Evolutionary conservation across 257 asterid genomes (phyloP), one percentile per base, ranked within the genome.

Genomic region (Solanum clarkiae): DNA sequence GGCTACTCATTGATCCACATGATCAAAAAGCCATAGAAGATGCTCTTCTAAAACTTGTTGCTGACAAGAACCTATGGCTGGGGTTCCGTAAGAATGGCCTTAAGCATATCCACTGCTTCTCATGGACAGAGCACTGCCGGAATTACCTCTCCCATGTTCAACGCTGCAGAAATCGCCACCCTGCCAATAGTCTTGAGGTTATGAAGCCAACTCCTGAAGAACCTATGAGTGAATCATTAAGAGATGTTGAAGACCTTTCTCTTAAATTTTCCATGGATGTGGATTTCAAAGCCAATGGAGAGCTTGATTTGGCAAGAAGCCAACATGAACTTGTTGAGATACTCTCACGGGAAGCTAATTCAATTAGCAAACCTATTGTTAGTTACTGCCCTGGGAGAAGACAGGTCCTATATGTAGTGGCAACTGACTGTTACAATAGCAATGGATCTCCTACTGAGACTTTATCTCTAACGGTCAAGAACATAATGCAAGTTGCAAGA

Each of bases 91-190:
- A 89, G 88, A 89, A 88, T 80, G 97, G 97, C 53, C 88, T 93
- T 62, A 91, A 89, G 85, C 87, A 92, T 57, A 92, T 93, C 88
- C 95, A 92, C 75, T 86, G 62, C 65, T 93, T 92, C 90, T 92
- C 95, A 72, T 92, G 97, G 97, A 92, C 92, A 55, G 95, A 93
- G 88, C 97, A 92, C 86, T 93, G 95, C 86, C 91, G 84, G 47
- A 92, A 85, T 88, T 93, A 93, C 91, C 93, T 93, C 47, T 86
- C 91, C 71, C 90, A 91, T 66, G 51, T 92, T 57, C 92, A 90
- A 89, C 91, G 85, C 55, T 91, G 93, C 90, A 91, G 90, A 85
- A 82, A 85, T 20, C 51, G 86, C 89, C 91, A 91, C 84, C 92
- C 94, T 22, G 87, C 80, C 74, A 90, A 86, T 79, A 91, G 81